phyloP scores from a whole-genome alignment of 129 eudicot species.

The Chrysanthemum makinoi region DNA sequence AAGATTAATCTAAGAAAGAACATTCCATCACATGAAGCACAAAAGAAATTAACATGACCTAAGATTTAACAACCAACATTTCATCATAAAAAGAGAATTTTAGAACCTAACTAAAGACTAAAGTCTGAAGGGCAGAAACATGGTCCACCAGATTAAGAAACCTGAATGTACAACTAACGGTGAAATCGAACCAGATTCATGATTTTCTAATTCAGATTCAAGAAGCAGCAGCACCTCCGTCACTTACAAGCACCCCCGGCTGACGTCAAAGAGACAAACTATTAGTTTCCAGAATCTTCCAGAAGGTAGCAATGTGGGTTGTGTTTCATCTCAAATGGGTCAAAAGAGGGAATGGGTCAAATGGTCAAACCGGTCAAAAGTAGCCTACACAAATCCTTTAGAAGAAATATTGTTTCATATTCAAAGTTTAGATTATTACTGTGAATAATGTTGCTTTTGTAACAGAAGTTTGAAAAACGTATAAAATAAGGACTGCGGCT shows the following conservation, averaged over 20 bases:
- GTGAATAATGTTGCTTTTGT: no score
- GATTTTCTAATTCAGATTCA: slow-evolving; percentile 1
- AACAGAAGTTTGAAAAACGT: not conserved
- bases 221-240: slow-evolving; percentile 37
- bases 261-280: not conserved
- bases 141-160: not conserved
- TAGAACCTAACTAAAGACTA: not conserved
- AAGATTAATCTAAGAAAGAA: no score
- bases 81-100: not conserved
- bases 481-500: no score
- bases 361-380: not conserved
- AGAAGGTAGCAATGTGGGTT: not conserved
- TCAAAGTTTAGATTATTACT: no score
- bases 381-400: no score
- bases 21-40: no score
- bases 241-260: slow-evolving; percentile 51
- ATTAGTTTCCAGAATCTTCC: not conserved
- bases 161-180: slow-evolving; percentile 4
- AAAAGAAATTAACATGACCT: no score
- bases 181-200: slow-evolving; percentile 9
- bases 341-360: no score
- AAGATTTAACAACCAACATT: not conserved
- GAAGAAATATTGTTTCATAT: no score
- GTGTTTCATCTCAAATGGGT: no score
- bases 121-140: not conserved